Conservation (phyloP, 2,329 filamentous ascomycete species). For the Microsporum canis region DNA sequence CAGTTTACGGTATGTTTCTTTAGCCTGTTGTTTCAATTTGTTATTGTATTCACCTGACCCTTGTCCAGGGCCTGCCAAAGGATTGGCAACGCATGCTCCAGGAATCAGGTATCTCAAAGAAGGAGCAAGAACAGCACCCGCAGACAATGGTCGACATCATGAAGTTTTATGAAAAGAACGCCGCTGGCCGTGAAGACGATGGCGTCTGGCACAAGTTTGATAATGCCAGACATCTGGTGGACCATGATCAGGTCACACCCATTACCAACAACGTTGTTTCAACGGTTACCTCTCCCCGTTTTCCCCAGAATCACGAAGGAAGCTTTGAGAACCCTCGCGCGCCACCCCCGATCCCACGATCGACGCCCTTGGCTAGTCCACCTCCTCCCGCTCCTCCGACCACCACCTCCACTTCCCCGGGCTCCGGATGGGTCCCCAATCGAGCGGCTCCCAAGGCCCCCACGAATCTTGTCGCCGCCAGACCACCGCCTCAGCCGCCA, state of each 20-base stretch:
- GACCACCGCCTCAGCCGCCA: constrained; percentile 38
- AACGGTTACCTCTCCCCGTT: constrained; percentile 64
- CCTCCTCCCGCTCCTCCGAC: constrained; percentile 37
- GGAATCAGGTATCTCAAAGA: constrained; percentile 91
- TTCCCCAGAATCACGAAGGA: constrained; percentile 78
- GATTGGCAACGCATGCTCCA: constrained; percentile 96
- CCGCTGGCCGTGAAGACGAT: constrained; percentile 68
- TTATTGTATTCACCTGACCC: not conserved
- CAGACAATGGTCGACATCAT: constrained; percentile 94
- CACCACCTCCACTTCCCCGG: constrained; percentile 16
- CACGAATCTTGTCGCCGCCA: constrained; percentile 33
- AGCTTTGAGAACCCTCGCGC: constrained; percentile 96
- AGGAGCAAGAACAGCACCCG: constrained; percentile 89
- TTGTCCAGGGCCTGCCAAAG: constrained; percentile 69
- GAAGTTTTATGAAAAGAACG: constrained; percentile 92
- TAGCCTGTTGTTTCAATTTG: too few species aligned
- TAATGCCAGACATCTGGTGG: constrained; percentile 55
- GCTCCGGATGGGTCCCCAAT: constrained; percentile 57
- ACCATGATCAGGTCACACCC: constrained; percentile 41
- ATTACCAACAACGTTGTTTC: constrained; percentile 56
- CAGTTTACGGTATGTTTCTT: constrained; percentile 69
- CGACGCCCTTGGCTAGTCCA: constrained; percentile 24
- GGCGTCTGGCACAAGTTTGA: constrained; percentile 94
- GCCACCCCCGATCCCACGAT: constrained; percentile 70
- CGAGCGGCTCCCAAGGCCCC: constrained; percentile 85